A percentile compares a stretch with the other conserved stretches of the same genome.
phyloP scores from a whole-genome alignment of 371 early-diverging fungal genomes.

The Lichtheimia hyalospora region DNA sequence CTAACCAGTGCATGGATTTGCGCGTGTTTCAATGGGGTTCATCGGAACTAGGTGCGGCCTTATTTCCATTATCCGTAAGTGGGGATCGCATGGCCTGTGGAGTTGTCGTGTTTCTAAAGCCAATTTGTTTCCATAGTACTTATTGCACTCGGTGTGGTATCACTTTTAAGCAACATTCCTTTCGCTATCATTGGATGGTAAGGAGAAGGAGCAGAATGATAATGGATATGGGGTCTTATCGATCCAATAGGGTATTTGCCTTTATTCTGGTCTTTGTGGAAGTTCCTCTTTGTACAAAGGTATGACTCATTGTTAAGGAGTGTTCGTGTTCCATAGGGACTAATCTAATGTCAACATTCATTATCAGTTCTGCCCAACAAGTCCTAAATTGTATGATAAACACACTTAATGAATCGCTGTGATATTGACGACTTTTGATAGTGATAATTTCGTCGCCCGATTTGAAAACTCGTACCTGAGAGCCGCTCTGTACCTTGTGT shows the following conservation, averaged over 20 bases:
- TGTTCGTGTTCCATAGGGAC: background rate
- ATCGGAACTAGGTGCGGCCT: constrained; percentile 33
- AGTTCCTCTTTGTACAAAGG: constrained; percentile 45
- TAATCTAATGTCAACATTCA: background rate
- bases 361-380: constrained; percentile 45
- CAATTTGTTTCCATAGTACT: constrained; percentile 20
- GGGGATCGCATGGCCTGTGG: background rate
- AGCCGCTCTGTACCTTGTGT: constrained; percentile 35
- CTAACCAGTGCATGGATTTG: background rate
- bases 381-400: constrained; percentile 41
- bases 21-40: background rate
- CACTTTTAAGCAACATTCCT: constrained; percentile 25
- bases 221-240: background rate
- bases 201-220: background rate
- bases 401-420: background rate
- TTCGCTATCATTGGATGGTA: constrained; percentile 51
- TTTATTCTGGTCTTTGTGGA: constrained; percentile 48
- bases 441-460: constrained; percentile 37
- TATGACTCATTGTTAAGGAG: constrained; percentile 11
- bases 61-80: constrained; percentile 42
- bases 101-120: background rate
- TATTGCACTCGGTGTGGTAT: constrained; percentile 35
- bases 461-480: constrained; percentile 44
- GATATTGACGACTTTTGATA: background rate
- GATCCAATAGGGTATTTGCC: constrained; percentile 34